Base-by-base conservation (phyloP, 306 rosid genomes). In the Luffa aegyptiaca region DNA sequence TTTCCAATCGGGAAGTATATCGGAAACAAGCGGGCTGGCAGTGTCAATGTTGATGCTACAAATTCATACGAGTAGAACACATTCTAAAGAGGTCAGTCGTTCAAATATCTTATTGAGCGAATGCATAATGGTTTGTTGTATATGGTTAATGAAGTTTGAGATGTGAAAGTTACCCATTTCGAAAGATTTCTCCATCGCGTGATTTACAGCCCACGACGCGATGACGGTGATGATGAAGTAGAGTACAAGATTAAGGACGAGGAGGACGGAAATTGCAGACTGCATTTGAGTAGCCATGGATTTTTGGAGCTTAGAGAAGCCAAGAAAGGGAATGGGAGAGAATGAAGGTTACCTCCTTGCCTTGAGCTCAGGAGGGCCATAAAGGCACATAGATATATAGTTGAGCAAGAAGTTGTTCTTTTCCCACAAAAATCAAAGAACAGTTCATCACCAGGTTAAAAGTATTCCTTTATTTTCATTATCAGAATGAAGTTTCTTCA, bases 181-280 rank as follows among this genome's bases (percentile, higher is more conserved):
- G 2, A 49, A 82, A 73, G 97, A 77, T 75, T 85, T 88, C 81
- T 90, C 81, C 79, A 95, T 89, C 44, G 92, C 97, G 78, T 95
- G 94, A 82, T 91, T 90, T 61, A 89, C 85, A 11, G 94, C 97
- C 99, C 99, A 93, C 41, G 97, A 83, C 56, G 99, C 92, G 51
- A 91, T 89, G 26, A 81, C 92, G 20, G 86, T 79, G 1, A 93
- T 84, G 74, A 93, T 62, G 85, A 93, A 87, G 73, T 90, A 95
- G 41, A 95, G 63, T 13, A 85, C 78, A 6, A 95, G 88, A 74
- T 95, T 95, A 20, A 95, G 79, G 53, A 85, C 10, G 75, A 93
- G 85, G 75, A 95, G 94, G 82, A 87, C 52, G 42, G 41, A 80
- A 46, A 90, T 94, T 41, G 84, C 88, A 64, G 97, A 83, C 90